Percentiles rank a stretch among this genome's conserved stretches.
These are phyloP conservation scores for Gastrodia elata DNA, from an alignment of 106 monocot species.

Conservation along the genomic window DNA sequence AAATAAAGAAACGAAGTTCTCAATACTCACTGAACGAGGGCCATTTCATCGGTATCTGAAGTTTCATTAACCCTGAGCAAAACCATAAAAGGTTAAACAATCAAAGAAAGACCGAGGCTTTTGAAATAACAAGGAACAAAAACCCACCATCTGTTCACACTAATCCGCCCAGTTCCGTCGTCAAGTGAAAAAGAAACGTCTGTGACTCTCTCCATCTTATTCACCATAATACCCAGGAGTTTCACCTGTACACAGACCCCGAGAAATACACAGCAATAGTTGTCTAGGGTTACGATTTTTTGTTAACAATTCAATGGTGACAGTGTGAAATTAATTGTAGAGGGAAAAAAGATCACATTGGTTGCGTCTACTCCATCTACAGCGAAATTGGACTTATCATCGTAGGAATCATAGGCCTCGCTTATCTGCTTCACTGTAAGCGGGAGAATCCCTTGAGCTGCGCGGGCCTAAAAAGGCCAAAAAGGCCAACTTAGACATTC, in stretches of 20 bases:
- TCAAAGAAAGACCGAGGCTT: neutral
- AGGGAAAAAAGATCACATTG: slow-evolving; percentile 28
- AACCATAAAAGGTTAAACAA: slow-evolving; percentile 1
- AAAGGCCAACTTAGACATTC: neutral
- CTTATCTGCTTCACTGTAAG: slow-evolving; percentile 90
- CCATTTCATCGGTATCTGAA: slow-evolving; percentile 76
- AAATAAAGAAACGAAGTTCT: neutral
- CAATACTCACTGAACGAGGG: slow-evolving; percentile 51
- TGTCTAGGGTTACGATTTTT: neutral
- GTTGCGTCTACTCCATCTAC: slow-evolving; percentile 65
- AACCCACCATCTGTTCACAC: slow-evolving; percentile 70
- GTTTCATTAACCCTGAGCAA: slow-evolving; percentile 69
- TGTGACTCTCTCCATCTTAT: slow-evolving; percentile 69
- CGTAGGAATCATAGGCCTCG: slow-evolving; percentile 57
- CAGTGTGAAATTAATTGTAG: neutral
- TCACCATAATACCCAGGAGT: slow-evolving; percentile 63
- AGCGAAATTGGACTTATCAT: slow-evolving; percentile 60
- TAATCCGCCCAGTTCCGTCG: slow-evolving; percentile 83
- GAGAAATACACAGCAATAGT: neutral
- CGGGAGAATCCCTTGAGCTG: slow-evolving; percentile 38
- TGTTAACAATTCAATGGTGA: neutral
- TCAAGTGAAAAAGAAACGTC: slow-evolving; percentile 79
- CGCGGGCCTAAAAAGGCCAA: slow-evolving; percentile 35
- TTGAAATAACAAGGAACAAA: neutral
- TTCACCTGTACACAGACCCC: slow-evolving; percentile 36